phyloP scores from a whole-genome alignment of 2,329 filamentous ascomycete genomes.

The Phialocephala sp. region DNA sequence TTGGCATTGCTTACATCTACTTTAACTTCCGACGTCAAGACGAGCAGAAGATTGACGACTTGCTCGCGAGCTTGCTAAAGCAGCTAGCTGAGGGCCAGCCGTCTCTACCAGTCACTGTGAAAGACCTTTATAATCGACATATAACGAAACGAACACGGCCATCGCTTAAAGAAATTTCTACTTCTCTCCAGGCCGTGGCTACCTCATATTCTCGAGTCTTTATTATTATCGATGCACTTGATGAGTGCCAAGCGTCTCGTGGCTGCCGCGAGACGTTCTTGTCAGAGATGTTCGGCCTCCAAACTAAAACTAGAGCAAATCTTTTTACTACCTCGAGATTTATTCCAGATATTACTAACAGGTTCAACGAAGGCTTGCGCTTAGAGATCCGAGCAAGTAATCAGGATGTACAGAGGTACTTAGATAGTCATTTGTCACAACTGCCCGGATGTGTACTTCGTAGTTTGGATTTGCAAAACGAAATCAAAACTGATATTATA shows the following conservation, averaged over 20 bases:
- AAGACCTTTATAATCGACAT: slow-evolving; percentile 11
- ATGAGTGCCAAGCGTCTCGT: slow-evolving; percentile 27
- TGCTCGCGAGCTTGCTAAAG: not conserved
- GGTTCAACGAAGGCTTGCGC: too few relatives aligned
- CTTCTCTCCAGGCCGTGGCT: slow-evolving; percentile 7
- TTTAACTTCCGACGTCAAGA: not conserved
- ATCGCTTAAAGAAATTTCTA: slow-evolving; percentile 29
- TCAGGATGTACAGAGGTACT: too few relatives aligned
- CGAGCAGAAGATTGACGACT: not conserved
- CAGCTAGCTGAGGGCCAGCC: not conserved
- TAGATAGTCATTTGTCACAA: too few relatives aligned
- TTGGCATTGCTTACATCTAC: slow-evolving; percentile 14
- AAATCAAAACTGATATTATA: too few relatives aligned
- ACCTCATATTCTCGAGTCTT: slow-evolving; percentile 32
- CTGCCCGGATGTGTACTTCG: too few relatives aligned
- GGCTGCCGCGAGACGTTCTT: too few relatives aligned
- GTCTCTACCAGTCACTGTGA: not conserved
- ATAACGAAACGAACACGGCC: slow-evolving; percentile 38
- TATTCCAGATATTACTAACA: too few relatives aligned
- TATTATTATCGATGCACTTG: slow-evolving; percentile 28
- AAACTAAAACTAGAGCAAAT: too few relatives aligned
- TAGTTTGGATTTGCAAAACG: too few relatives aligned
- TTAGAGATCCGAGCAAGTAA: too few relatives aligned
- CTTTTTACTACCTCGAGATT: too few relatives aligned
- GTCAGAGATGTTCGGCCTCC: too few relatives aligned